A percentile compares a stretch with the other conserved stretches of the same genome.
phyloP scores from a whole-genome alignment of 208 protist genomes.

The Trypanosoma brucei region DNA sequence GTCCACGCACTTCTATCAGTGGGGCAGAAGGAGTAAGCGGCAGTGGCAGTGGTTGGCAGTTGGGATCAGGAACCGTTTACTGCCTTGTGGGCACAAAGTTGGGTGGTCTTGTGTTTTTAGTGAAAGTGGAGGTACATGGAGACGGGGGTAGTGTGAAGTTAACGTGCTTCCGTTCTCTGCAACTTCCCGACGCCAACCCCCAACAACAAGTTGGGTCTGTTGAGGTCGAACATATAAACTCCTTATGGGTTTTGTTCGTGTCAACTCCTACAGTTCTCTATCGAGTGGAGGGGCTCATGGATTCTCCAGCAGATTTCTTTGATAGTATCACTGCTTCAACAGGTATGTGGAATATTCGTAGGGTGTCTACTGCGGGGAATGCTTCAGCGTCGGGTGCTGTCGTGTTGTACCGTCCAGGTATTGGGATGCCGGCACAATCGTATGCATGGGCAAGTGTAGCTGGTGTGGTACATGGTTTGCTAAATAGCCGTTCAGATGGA shows the following conservation, averaged over 20 bases:
- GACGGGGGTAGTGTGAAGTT: slow-evolving; percentile 17
- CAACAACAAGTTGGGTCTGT: slow-evolving; percentile 14
- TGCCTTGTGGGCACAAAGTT: slow-evolving; percentile 25
- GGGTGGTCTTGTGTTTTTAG: slow-evolving; percentile 23
- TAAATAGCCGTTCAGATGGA: slow-evolving; percentile 12
- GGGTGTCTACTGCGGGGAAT: not conserved
- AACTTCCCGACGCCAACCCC: slow-evolving; percentile 13
- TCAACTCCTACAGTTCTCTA: slow-evolving; percentile 13
- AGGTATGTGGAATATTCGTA: slow-evolving; percentile 5
- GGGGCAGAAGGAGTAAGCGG: not conserved
- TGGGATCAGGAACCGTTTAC: slow-evolving; percentile 7
- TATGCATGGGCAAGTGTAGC: slow-evolving; percentile 52
- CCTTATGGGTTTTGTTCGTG: slow-evolving; percentile 19
- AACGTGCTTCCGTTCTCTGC: slow-evolving; percentile 18
- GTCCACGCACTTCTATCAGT: not conserved
- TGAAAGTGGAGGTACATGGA: slow-evolving; percentile 14
- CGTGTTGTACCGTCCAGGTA: slow-evolving; percentile 39
- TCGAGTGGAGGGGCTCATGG: slow-evolving; percentile 13
- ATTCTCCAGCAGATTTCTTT: slow-evolving; percentile 4
- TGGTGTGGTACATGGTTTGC: slow-evolving; percentile 59
- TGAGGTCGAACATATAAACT: slow-evolving; percentile 16
- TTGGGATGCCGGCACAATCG: slow-evolving; percentile 26
- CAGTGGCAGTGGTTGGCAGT: not conserved
- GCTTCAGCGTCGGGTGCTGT: slow-evolving; percentile 23
- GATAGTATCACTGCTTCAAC: slow-evolving; percentile 2